Percentiles rank a stretch among this genome's conserved stretches.
These are phyloP conservation scores for Picochlorum sp. DNA, from an alignment of 139 green algal genomes.

Conservation along the genomic window DNA sequence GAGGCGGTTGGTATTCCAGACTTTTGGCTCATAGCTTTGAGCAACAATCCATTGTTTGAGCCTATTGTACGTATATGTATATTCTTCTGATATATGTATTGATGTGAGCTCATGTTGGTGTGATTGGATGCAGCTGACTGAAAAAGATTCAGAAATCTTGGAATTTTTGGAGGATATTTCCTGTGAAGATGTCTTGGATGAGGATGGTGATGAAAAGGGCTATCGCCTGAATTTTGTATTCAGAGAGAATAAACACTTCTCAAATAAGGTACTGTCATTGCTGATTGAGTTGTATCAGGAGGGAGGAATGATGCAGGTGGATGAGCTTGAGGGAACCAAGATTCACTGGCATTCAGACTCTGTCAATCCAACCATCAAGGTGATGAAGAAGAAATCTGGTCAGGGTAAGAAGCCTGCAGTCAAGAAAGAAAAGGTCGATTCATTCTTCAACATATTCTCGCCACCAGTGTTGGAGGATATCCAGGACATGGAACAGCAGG, in stretches of 20 bases:
- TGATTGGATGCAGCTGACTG: conserved; percentile 33
- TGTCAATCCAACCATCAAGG: conserved; percentile 85
- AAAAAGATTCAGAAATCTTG: conserved; percentile 84
- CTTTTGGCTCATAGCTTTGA: conserved; percentile 77
- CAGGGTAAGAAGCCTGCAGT: conserved; percentile 56
- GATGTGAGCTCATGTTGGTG: conserved; percentile 4
- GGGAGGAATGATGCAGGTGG: conserved; percentile 49
- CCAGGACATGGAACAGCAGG: conserved; percentile 47
- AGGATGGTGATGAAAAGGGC: conserved; percentile 32
- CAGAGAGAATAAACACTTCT: conserved; percentile 84
- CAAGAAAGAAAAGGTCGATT: conserved; percentile 76
- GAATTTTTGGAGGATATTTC: conserved; percentile 70
- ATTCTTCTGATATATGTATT: background rate
- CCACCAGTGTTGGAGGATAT: conserved; percentile 57
- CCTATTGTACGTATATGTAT: background rate
- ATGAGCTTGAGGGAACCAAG: conserved; percentile 40
- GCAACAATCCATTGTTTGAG: conserved; percentile 48
- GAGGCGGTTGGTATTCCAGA: conserved; percentile 61
- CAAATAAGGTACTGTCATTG: conserved; percentile 42
- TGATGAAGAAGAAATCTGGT: conserved; percentile 95
- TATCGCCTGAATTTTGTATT: conserved; percentile 69
- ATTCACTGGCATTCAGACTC: conserved; percentile 79
- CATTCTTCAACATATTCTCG: conserved; percentile 92
- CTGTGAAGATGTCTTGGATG: conserved; percentile 21
- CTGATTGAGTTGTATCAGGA: conserved; percentile 55